A percentile compares a stretch with the other conserved stretches of the same genome.
Evolutionary conservation across 2,329 filamentous ascomycete species (phyloP).

Genomic region (Zymoseptoria passerinii): DNA sequence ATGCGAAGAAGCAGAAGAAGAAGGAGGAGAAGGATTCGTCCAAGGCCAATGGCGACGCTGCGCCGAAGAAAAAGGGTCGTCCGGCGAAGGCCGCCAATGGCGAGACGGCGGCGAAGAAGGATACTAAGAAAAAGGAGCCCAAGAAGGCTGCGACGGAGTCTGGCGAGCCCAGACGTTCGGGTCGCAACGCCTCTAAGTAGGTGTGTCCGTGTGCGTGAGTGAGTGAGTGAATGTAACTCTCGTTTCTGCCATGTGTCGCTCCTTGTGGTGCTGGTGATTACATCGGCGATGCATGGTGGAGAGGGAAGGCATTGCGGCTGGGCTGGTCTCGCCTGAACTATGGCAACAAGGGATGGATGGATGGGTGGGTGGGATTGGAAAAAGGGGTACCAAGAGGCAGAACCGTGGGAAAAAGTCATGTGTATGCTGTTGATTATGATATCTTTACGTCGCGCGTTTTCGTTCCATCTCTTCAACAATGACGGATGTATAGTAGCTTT

Average conservation of each 20-base stretch:
- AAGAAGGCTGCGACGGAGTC: conserved; percentile 44
- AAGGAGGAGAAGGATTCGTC: conserved; percentile 29
- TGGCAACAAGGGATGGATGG: not conserved
- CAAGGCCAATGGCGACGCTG: conserved; percentile 25
- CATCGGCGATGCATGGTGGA: not conserved
- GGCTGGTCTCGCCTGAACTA: not conserved
- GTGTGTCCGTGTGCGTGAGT: not conserved
- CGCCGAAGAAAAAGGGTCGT: conserved; percentile 32
- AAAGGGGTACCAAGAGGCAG: not conserved
- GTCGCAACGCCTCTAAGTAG: conserved; percentile 30
- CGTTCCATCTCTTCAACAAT: not conserved
- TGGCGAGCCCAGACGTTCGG: conserved; percentile 41
- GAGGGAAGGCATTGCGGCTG: not conserved
- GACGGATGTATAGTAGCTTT: not conserved
- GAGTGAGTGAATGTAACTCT: not conserved
- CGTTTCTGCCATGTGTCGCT: not conserved
- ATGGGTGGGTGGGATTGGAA: too few species aligned
- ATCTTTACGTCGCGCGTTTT: not conserved
- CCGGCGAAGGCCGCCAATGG: conserved; percentile 32
- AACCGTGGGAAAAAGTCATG: not conserved
- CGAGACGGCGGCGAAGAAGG: conserved; percentile 28
- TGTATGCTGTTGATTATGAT: not conserved
- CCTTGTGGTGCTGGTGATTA: not conserved
- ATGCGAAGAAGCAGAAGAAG: conserved; percentile 25
- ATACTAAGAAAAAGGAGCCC: conserved; percentile 36